Evolutionary conservation across 805 yeast species (phyloP), one percentile per base, ranked within the genome.

Genomic region (Wickerhamiella lipophila): DNA sequence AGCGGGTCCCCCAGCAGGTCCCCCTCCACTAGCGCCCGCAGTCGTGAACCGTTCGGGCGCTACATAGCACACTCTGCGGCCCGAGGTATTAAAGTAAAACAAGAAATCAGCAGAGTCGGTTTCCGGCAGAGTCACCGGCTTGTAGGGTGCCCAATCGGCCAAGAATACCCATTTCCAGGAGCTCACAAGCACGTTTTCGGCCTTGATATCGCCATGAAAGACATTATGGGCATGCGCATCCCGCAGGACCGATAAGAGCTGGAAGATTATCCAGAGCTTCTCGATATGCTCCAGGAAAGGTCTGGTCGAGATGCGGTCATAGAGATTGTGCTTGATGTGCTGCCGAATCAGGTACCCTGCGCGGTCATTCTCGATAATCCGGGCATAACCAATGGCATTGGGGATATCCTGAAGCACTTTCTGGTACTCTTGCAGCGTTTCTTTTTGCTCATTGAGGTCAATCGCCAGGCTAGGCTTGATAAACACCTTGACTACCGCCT

Each of bases 291-390:
- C 88, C 42, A 89, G 67, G 62, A 88, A 89, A 1, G 97, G 98
- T 38, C 97, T 69, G 6, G 88, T 77, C 41, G 94, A 75, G 36
- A 92, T 69, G 52, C 96, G 68, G 60, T 92, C 97, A 61, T 87
- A 87, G n/a, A 88, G 67, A 58, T 83, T 88, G 45, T 81, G 78
- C 56, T 79, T 75, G 52, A 85, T 68, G 67, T 76, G 78, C 53
- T 89, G 96, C 48, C 98, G 74, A 44, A 89, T 77, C 42, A 89
- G 63, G 66, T 89, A 92, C 0, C 92, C 95, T 0, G 97, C 97
- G 41, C 96, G 70, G 47, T 83, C 94, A 0, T 96, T 85, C 58
- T 88, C 96, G 11, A 87, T 71, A 35, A 92, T 69, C 49, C 79
- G 76, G 43, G 76, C 68, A 65, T 81, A 89, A 5, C 92, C 82